Evolutionary conservation across 2,329 filamentous ascomycete species (phyloP).

Genomic region (Microdochium paspali): DNA sequence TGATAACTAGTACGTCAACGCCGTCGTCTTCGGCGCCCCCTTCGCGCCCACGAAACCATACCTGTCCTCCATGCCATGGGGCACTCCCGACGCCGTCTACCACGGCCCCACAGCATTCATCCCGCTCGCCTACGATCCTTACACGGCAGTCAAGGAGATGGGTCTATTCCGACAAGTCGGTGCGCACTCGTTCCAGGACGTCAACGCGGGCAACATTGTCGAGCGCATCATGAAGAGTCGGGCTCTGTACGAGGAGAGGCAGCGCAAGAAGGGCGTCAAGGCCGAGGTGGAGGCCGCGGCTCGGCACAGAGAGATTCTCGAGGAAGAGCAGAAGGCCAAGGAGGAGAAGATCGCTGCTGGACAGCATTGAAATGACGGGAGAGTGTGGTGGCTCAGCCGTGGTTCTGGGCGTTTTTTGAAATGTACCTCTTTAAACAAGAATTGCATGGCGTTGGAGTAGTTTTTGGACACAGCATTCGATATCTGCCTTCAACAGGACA

Average conservation of each 20-base stretch:
- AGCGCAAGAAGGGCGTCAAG: constrained; percentile 85
- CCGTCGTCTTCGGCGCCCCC: constrained; percentile 81
- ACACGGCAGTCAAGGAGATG: constrained; percentile 69
- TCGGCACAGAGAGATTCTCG: constrained; percentile 50
- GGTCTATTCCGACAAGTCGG: constrained; percentile 76
- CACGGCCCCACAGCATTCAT: constrained; percentile 95
- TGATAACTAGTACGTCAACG: constrained; percentile 63
- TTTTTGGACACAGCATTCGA: background rate
- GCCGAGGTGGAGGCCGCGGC: constrained; percentile 62
- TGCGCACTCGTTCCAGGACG: constrained; percentile 69
- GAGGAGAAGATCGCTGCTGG: constrained; percentile 27
- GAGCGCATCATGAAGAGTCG: constrained; percentile 80
- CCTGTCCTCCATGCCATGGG: constrained; percentile 64
- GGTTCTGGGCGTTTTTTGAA: background rate
- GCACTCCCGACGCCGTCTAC: constrained; percentile 72
- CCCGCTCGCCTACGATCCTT: constrained; percentile 69
- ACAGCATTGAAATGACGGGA: background rate
- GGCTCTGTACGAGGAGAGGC: constrained; percentile 82
- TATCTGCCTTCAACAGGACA: background rate
- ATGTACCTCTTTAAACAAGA: background rate
- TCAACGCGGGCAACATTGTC: constrained; percentile 90
- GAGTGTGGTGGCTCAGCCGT: background rate
- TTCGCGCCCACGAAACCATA: constrained; percentile 77
- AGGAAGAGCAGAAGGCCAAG: constrained; percentile 44
- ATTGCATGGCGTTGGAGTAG: background rate